Conservation (phyloP, 805 yeast species). For the Nakazawaea ishiwadae region DNA sequence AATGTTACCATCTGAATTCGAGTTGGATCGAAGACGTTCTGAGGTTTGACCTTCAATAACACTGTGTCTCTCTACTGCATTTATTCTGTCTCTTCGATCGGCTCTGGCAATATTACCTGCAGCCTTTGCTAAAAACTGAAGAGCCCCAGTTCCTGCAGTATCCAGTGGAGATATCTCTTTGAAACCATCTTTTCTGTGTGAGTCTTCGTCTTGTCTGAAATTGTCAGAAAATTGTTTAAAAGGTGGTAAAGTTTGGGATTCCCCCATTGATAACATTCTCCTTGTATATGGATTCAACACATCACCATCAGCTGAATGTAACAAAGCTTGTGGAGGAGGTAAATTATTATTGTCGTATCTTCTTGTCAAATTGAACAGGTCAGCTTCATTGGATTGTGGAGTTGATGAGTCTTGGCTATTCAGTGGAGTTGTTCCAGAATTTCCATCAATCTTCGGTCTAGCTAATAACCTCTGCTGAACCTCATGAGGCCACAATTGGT, state of each 20-base stretch:
- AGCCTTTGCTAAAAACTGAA: conserved; percentile 70
- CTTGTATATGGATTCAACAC: conserved; percentile 9
- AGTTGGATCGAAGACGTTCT: background rate
- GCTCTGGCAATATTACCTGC: conserved; percentile 74
- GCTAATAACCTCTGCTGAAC: conserved; percentile 4
- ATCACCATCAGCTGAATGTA: conserved; percentile 6
- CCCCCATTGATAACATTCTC: conserved; percentile 10
- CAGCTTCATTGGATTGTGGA: background rate
- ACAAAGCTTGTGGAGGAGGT: conserved; percentile 10
- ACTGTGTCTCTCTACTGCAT: conserved; percentile 44
- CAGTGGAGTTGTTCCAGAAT: background rate
- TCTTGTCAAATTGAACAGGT: background rate
- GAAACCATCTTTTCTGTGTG: background rate
- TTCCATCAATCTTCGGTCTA: background rate
- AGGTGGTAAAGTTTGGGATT: background rate
- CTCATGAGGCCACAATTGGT: conserved; percentile 11
- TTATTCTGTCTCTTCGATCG: conserved; percentile 58
- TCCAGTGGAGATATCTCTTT: background rate
- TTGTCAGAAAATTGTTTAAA: too few species aligned
- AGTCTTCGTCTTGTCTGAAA: background rate
- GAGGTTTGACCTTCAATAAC: conserved; percentile 33
- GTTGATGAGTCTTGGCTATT: background rate
- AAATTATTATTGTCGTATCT: background rate
- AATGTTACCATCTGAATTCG: conserved; percentile 1
- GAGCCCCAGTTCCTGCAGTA: conserved; percentile 38